Evolutionary conservation across 192 early-diverging fungal genomes (phyloP).

Genomic region (Funneliformis geosporum): DNA sequence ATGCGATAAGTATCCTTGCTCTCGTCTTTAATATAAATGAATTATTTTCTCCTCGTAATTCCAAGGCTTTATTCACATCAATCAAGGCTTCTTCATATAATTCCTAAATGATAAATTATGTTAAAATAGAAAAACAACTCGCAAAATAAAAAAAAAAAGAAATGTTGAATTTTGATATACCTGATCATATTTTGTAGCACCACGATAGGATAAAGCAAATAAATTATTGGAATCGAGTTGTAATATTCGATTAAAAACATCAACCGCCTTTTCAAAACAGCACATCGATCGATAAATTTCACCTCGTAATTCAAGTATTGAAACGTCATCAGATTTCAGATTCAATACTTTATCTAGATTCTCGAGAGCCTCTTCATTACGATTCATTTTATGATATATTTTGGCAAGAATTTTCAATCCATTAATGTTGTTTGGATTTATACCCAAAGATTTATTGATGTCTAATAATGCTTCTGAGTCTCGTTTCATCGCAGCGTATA

Average conservation of each 20-base stretch:
- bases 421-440: background rate
- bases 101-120: background rate
- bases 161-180: background rate
- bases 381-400: background rate
- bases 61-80: background rate
- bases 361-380: background rate
- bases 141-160: too few species aligned
- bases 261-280: conserved; percentile 2
- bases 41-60: background rate
- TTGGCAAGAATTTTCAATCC: background rate
- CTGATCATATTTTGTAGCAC: conserved; percentile 6
- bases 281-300: conserved; percentile 4
- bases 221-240: background rate
- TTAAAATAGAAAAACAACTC: too few species aligned
- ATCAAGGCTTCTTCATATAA: background rate
- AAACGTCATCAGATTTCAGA: background rate
- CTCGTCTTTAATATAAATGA: background rate
- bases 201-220: conserved; percentile 13
- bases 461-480: conserved; percentile 1
- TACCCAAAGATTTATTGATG: background rate
- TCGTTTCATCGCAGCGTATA: background rate
- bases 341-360: background rate
- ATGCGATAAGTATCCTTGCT: background rate
- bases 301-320: background rate
- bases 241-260: conserved; percentile 3